Percentiles rank a stretch among this genome's conserved stretches.
Evolutionary conservation across 495 filamentous ascomycete species (phyloP).

Genomic region (Cercophora sp.): DNA sequence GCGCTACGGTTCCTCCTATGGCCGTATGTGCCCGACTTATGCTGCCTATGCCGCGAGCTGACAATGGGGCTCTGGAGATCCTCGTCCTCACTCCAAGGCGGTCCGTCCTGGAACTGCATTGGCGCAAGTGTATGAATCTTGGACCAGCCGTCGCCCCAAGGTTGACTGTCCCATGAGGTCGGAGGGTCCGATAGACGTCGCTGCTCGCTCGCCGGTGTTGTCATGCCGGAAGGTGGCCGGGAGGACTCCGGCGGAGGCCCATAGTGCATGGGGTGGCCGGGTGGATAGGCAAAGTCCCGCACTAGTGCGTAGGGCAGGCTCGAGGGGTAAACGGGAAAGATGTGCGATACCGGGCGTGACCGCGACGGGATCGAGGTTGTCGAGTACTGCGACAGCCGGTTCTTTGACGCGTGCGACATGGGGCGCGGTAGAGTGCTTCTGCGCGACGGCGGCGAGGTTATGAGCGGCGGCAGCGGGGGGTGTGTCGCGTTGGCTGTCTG

Average conservation of each 20-base stretch:
- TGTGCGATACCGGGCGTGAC: constrained; percentile 72
- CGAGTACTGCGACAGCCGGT: constrained; percentile 62
- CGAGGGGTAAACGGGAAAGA: constrained; percentile 80
- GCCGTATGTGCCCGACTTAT: constrained; percentile 60
- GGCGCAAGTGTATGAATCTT: constrained; percentile 65
- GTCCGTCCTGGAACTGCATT: constrained; percentile 85
- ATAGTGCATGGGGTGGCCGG: constrained; percentile 83
- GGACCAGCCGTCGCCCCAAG: constrained; percentile 41
- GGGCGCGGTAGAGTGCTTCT: constrained; percentile 59
- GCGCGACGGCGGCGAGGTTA: constrained; percentile 55
- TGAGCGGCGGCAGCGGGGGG: constrained; percentile 58
- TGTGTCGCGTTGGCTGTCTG: constrained; percentile 39
- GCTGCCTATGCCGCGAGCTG: constrained; percentile 73
- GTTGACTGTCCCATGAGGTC: constrained; percentile 50
- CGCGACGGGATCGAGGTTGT: constrained; percentile 66
- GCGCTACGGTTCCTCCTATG: constrained; percentile 44
- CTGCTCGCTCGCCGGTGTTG: constrained; percentile 79
- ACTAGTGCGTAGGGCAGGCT: constrained; percentile 86
- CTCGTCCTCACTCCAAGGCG: constrained; percentile 96
- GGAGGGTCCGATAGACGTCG: constrained; percentile 80
- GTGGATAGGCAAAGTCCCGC: constrained; percentile 91
- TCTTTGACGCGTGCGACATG: constrained; percentile 66
- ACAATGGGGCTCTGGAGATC: constrained; percentile 88
- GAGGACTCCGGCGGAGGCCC: constrained; percentile 78
- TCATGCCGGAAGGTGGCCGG: constrained; percentile 63